phyloP scores from a whole-genome alignment of 2,329 filamentous ascomycete species.

The Coniochaeta prunicola region DNA sequence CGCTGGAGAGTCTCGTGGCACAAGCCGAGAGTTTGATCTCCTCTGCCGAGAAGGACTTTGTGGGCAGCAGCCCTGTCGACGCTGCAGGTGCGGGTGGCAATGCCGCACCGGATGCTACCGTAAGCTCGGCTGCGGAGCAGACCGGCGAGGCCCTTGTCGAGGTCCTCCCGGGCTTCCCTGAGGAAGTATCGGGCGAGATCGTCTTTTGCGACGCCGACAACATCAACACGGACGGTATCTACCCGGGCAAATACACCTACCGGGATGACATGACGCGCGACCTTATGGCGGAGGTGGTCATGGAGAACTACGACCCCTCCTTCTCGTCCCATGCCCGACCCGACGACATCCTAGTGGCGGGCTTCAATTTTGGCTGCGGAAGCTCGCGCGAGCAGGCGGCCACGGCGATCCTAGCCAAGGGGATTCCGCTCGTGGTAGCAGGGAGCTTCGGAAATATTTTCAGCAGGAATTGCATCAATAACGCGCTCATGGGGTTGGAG shows the following conservation, averaged over 20 bases:
- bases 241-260: conserved; percentile 71
- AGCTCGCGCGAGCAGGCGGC: conserved; percentile 79
- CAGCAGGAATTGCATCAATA: conserved; percentile 69
- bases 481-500: conserved; percentile 53
- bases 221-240: conserved; percentile 61
- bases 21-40: conserved; percentile 59
- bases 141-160: conserved; percentile 42
- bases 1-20: conserved; percentile 62
- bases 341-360: conserved; percentile 73
- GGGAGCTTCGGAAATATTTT: conserved; percentile 85
- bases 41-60: conserved; percentile 35
- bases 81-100: conserved; percentile 8
- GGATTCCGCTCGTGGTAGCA: conserved; percentile 72
- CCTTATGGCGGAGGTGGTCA: conserved; percentile 82
- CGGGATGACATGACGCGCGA: conserved; percentile 71
- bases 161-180: conserved; percentile 79
- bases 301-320: conserved; percentile 82
- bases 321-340: conserved; percentile 58
- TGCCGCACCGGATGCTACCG: no score
- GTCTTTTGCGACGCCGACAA: background rate
- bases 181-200: conserved; percentile 33
- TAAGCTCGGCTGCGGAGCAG: no score
- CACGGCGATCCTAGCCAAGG: conserved; percentile 74
- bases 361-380: conserved; percentile 65
- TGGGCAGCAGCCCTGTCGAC: conserved; percentile 19